These are phyloP conservation scores for Aspergillus costaricaensis DNA, from an alignment of 2,329 filamentous ascomycete species.

Conservation along the genomic window DNA sequence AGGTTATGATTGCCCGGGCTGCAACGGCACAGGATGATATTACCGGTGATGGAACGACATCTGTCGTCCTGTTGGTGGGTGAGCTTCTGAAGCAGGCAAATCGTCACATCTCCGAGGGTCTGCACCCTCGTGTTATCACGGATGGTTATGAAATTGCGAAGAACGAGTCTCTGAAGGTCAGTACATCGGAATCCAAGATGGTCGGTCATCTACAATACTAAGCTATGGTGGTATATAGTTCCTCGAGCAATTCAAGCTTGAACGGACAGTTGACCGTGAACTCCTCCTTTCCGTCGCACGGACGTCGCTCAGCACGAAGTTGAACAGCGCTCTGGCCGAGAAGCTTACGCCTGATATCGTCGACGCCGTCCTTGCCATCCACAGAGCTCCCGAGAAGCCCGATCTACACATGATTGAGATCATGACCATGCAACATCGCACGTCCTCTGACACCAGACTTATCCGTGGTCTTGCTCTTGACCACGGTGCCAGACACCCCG, in stretches of 20 bases:
- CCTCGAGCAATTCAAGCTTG: conserved; percentile 89
- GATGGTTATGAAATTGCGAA: conserved; percentile 98
- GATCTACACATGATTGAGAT: conserved; percentile 99
- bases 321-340: conserved; percentile 84
- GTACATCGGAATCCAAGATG: neutral
- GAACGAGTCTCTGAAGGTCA: conserved; percentile 81
- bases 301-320: conserved; percentile 92
- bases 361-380: conserved; percentile 92
- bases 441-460: conserved; percentile 91
- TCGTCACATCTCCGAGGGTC: conserved; percentile 91
- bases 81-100: conserved; percentile 98
- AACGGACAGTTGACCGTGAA: conserved; percentile 86
- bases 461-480: conserved; percentile 91
- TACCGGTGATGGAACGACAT: conserved; percentile 95
- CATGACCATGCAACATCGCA: conserved; percentile 99
- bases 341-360: conserved; percentile 94
- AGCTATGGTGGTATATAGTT: conserved; percentile 59
- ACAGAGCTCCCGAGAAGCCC: conserved; percentile 84
- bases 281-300: conserved; percentile 89
- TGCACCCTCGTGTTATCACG: conserved; percentile 94
- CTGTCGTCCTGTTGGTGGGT: conserved; percentile 90
- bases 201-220: conserved; percentile 2
- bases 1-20: conserved; percentile 72
- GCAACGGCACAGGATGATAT: conserved; percentile 98
- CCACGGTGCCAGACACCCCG: conserved; percentile 92